Base-by-base conservation (phyloP, 2,329 filamentous ascomycete genomes). In the Lasiodiplodia sp. region DNA sequence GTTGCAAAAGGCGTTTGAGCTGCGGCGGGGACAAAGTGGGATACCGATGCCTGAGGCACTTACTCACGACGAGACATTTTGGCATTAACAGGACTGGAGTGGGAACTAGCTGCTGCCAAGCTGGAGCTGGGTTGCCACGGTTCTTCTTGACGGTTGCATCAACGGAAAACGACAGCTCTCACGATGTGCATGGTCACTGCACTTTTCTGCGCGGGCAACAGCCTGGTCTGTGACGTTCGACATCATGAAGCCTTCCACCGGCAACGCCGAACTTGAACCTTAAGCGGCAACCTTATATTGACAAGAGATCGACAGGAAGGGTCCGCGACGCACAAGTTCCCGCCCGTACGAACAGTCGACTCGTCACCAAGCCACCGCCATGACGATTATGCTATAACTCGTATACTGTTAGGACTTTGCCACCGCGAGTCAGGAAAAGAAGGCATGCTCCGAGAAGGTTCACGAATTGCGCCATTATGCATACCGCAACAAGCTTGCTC, bases 151-250 rank as follows among this genome's bases (percentile, higher is more conserved):
- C 28, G 18, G 16, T 5, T 23, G 2, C 25, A 6, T 28, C 60
- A n/a, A 51, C 40, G n/a, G 16, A n/a, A 64, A 37, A 52, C 12
- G 44, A 64, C 18, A 37, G 28, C 18, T 52, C 37, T 64, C 8
- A 31, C 44, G 44, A 52, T 23, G 37, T 25, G 11, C 21, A 23
- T 31, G 28, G 14, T 16, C 58, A 12, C 5, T 62, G 16, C 23
- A 28, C 21, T 38, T 12, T 37, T 47, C 11, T 38, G 47, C 47
- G 60, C 47, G 60, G 60, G 12, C 31, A 63, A 34, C 58, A 63
- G 8, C 58, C 47, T 64, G 60, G 60, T 52, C 44, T 64, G 60
- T 64, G 60, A 52, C 31, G 44, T 52, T 18, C 60, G 31, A 52
- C 60, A 23, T 47, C 38, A 64, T 8, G 60, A 31, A 64, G 44